phyloP scores from a whole-genome alignment of 2,329 filamentous ascomycete species.

The Alternaria brassicicola region DNA sequence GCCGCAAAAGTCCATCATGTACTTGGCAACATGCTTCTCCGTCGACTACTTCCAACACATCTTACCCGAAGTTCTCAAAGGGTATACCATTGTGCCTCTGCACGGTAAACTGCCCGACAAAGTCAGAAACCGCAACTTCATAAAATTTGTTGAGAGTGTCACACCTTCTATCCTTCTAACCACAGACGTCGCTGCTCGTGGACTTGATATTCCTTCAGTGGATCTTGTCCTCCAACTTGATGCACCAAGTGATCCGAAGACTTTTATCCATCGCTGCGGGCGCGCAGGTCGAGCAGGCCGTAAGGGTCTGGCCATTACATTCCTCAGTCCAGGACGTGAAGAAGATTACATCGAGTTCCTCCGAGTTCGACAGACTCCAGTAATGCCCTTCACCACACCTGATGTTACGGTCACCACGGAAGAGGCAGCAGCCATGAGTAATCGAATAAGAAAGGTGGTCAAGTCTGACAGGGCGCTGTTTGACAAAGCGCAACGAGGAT shows the following conservation, averaged over 20 bases:
- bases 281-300: slow-evolving; percentile 68
- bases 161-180: slow-evolving; percentile 83
- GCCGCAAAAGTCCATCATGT: slow-evolving; percentile 87
- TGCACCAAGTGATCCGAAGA: slow-evolving; percentile 85
- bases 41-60: slow-evolving; percentile 93
- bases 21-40: slow-evolving; percentile 89
- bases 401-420: slow-evolving; percentile 62
- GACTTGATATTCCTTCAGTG: slow-evolving; percentile 88
- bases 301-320: slow-evolving; percentile 81
- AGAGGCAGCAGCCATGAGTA: slow-evolving; percentile 64
- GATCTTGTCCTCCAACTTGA: slow-evolving; percentile 92
- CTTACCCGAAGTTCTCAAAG: slow-evolving; percentile 73
- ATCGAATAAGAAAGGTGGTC: slow-evolving; percentile 66
- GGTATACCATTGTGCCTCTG: slow-evolving; percentile 75
- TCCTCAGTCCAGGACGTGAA: slow-evolving; percentile 82
- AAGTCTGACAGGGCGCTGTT: slow-evolving; percentile 70
- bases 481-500: slow-evolving; percentile 88
- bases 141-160: slow-evolving; percentile 75
- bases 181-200: slow-evolving; percentile 88
- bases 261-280: slow-evolving; percentile 70
- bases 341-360: slow-evolving; percentile 91
- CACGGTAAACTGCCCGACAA: slow-evolving; percentile 92
- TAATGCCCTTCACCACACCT: slow-evolving; percentile 66
- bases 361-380: slow-evolving; percentile 84
- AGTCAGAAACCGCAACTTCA: slow-evolving; percentile 86